These are phyloP conservation scores for Fragaria iinumae DNA, from an alignment of 306 rosid species.

Conservation along the genomic window DNA sequence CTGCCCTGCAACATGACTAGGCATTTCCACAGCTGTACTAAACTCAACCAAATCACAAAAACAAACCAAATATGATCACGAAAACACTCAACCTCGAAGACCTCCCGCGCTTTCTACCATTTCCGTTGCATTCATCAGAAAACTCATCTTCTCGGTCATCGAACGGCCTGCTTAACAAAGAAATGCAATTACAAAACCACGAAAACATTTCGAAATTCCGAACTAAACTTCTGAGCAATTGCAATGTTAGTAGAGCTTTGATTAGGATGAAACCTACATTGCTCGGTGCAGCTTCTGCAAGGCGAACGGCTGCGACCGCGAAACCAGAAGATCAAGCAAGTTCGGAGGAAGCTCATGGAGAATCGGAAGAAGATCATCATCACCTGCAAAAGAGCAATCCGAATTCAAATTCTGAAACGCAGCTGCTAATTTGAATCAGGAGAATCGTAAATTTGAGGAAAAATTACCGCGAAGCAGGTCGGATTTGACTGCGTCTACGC, in stretches of 20 bases:
- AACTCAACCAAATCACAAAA: slow-evolving; percentile 15
- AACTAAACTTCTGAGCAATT: slow-evolving; percentile 7
- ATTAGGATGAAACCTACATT: slow-evolving; percentile 36
- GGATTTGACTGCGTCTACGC: slow-evolving; percentile 40
- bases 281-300: slow-evolving; percentile 46
- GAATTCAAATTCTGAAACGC: not conserved
- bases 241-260: not conserved
- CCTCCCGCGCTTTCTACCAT: slow-evolving; percentile 70
- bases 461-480: slow-evolving; percentile 43
- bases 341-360: slow-evolving; percentile 47
- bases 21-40: not conserved
- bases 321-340: slow-evolving; percentile 44
- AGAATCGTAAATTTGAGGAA: not conserved
- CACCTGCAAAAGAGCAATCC: slow-evolving; percentile 30
- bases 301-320: slow-evolving; percentile 50
- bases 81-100: slow-evolving; percentile 30
- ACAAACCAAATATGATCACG: not conserved
- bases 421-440: not conserved
- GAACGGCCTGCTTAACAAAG: slow-evolving; percentile 45
- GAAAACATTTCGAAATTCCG: not conserved
- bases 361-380: slow-evolving; percentile 27
- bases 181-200: slow-evolving; percentile 3
- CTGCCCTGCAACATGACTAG: slow-evolving; percentile 41
- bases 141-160: slow-evolving; percentile 31
- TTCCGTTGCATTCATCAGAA: slow-evolving; percentile 29